Evolutionary conservation across 179 eudicot genomes (phyloP).

Genomic region (Patellifolia procumbens): DNA sequence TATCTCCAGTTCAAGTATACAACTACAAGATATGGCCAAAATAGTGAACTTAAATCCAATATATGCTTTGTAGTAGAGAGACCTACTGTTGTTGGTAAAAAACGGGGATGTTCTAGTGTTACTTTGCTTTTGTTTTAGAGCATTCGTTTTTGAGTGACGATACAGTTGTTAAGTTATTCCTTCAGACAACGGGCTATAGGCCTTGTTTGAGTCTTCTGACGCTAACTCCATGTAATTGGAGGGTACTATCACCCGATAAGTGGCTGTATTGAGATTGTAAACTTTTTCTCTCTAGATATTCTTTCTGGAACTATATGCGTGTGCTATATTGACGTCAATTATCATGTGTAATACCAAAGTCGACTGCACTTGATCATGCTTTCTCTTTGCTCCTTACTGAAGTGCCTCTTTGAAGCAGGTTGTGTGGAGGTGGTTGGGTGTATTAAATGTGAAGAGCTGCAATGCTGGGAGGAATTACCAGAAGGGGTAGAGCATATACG

Average conservation of each 20-base stretch:
- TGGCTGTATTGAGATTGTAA: background rate
- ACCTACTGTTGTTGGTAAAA: background rate
- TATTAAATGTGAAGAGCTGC: conserved; percentile 68
- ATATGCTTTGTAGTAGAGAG: background rate
- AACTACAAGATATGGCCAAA: background rate
- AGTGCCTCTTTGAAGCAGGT: conserved; percentile 44
- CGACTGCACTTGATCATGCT: conserved; percentile 6
- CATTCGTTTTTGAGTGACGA: background rate
- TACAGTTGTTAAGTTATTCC: no score
- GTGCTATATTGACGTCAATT: background rate
- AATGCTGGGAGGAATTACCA: conserved; percentile 76
- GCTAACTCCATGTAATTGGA: background rate
- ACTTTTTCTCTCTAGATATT: background rate
- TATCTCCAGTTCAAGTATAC: background rate
- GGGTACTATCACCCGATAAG: background rate
- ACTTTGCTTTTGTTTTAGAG: background rate
- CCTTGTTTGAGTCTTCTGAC: conserved; percentile 1
- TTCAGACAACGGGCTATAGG: no score
- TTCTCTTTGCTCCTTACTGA: conserved; percentile 2
- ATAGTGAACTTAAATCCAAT: background rate
- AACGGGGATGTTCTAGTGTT: background rate
- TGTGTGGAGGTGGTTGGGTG: conserved; percentile 89
- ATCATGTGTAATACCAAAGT: background rate
- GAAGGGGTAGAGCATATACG: conserved; percentile 56
- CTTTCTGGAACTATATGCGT: background rate